These are phyloP conservation scores for Eutypella sp. DNA, from an alignment of 2,329 filamentous ascomycete species.

Conservation along the genomic window DNA sequence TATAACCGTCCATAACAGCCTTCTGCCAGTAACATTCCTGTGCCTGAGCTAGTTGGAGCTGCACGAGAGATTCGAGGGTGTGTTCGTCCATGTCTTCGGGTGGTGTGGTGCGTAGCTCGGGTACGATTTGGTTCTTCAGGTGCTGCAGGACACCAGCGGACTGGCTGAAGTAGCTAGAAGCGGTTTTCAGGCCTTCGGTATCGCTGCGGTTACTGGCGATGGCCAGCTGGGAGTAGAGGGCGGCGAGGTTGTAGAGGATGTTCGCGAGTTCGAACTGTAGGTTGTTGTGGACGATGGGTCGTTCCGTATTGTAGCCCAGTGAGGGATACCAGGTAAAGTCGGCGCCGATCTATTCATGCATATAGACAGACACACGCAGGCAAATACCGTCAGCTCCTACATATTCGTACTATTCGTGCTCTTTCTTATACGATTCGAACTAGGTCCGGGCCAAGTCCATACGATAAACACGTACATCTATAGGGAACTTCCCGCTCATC, in stretches of 20 bases:
- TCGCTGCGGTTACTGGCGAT: slow-evolving; percentile 72
- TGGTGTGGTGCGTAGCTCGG: slow-evolving; percentile 76
- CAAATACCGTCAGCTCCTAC: slow-evolving; percentile 2
- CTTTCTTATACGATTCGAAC: no score
- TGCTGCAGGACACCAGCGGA: slow-evolving; percentile 79
- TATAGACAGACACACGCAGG: no score
- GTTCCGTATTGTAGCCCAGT: slow-evolving; percentile 80
- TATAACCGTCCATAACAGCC: slow-evolving; percentile 88
- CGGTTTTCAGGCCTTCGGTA: slow-evolving; percentile 77
- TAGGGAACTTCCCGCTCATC: slow-evolving; percentile 92
- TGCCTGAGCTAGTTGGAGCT: slow-evolving; percentile 83
- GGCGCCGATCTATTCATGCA: slow-evolving; percentile 66
- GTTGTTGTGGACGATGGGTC: slow-evolving; percentile 62
- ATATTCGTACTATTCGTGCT: no score
- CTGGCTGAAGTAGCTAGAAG: slow-evolving; percentile 84
- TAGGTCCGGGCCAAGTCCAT: no score
- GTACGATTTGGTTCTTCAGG: slow-evolving; percentile 70
- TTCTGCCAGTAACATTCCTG: slow-evolving; percentile 99
- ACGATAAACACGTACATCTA: slow-evolving; percentile 76
- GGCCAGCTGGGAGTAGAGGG: slow-evolving; percentile 89
- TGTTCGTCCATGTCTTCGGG: slow-evolving; percentile 94
- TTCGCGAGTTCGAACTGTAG: slow-evolving; percentile 84
- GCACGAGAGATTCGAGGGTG: slow-evolving; percentile 76
- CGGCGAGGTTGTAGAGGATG: slow-evolving; percentile 85
- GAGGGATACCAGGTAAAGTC: slow-evolving; percentile 97